These are phyloP conservation scores for Penicillium fuscoglaucum DNA, from an alignment of 2,329 filamentous ascomycete genomes.

Conservation along the genomic window DNA sequence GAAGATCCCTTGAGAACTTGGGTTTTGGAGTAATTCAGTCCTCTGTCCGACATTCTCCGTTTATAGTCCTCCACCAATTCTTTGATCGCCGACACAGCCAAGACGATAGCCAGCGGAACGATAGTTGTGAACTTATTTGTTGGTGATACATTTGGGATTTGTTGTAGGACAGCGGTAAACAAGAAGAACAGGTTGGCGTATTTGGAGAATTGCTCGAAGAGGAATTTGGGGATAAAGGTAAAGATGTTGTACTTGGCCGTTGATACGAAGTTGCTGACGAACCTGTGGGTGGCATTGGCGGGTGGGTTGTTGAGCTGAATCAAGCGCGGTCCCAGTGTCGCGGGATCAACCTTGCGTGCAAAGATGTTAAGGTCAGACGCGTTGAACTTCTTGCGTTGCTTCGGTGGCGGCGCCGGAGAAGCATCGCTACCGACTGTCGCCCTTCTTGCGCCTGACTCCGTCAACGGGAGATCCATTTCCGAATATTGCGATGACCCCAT, in stretches of 20 bases:
- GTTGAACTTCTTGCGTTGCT: constrained; percentile 61
- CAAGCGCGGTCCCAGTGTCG: constrained; percentile 84
- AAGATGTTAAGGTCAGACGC: constrained; percentile 85
- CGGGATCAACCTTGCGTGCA: constrained; percentile 81
- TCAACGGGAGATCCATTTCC: constrained; percentile 96
- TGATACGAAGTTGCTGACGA: constrained; percentile 93
- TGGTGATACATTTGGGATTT: constrained; percentile 91
- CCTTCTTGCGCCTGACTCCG: constrained; percentile 65
- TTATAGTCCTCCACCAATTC: constrained; percentile 93
- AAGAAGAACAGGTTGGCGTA: constrained; percentile 99
- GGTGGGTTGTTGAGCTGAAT: constrained; percentile 97
- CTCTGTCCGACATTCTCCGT: constrained; percentile 79
- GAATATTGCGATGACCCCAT: constrained; percentile 81
- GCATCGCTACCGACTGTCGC: constrained; percentile 46
- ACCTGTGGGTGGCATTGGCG: constrained; percentile 85
- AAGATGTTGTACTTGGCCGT: constrained; percentile 95
- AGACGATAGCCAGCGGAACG: constrained; percentile 83
- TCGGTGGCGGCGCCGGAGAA: constrained; percentile 45
- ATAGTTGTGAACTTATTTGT: constrained; percentile 97
- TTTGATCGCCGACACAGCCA: constrained; percentile 93
- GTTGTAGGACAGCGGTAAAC: constrained; percentile 90
- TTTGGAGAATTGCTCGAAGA: constrained; percentile 98
- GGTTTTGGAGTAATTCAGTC: constrained; percentile 84
- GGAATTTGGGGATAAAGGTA: constrained; percentile 93
- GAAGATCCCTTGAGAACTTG: constrained; percentile 77